A percentile compares a stretch with the other conserved stretches of the same genome.
Evolutionary conservation across 129 eudicot genomes (phyloP).

Genomic region (Lactuca sativa): DNA sequence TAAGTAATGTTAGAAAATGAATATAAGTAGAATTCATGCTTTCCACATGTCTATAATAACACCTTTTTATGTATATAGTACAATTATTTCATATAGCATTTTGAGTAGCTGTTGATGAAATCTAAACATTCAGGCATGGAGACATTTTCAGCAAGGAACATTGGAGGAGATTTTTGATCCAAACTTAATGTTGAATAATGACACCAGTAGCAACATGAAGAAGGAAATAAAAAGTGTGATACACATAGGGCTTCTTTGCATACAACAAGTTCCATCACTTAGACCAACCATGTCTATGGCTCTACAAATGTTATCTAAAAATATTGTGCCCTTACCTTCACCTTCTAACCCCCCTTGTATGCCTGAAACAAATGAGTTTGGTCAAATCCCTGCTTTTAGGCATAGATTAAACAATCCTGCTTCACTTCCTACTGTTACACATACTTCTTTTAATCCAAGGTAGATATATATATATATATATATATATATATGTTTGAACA

Average conservation of each 20-base stretch:
- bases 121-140: constrained; percentile 90
- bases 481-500: no score
- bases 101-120: constrained; percentile 13
- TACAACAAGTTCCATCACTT: constrained; percentile 60
- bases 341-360: constrained; percentile 70
- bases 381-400: constrained; percentile 21
- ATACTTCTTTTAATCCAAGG: constrained; percentile 54
- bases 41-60: no score
- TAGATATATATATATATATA: constrained; percentile 36
- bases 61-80: no score
- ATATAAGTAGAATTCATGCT: not conserved
- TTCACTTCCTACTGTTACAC: constrained; percentile 55
- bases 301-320: constrained; percentile 58
- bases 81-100: no score
- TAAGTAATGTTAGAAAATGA: no score
- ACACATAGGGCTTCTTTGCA: constrained; percentile 80
- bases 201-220: constrained; percentile 25
- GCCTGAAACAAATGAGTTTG: constrained; percentile 44
- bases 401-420: constrained; percentile 25
- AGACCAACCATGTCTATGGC: constrained; percentile 79
- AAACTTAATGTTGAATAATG: constrained; percentile 47
- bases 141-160: constrained; percentile 54
- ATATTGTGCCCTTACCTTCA: constrained; percentile 48
- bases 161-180: constrained; percentile 58
- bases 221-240: constrained; percentile 52